Evolutionary conservation across 129 eudicot genomes (phyloP).

Genomic region (Flaveria sonorensis): DNA sequence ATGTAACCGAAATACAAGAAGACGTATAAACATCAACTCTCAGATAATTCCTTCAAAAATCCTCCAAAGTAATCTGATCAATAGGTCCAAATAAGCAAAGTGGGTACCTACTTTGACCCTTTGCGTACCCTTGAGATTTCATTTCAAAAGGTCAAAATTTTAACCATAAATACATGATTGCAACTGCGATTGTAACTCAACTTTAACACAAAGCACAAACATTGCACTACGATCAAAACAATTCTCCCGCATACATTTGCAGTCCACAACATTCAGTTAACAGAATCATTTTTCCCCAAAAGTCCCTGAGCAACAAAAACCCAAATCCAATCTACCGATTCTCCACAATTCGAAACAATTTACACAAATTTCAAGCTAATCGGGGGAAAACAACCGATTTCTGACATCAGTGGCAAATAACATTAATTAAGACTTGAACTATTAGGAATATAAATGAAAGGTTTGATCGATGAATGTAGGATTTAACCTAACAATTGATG

Average conservation of each 20-base stretch:
- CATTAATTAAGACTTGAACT: conserved; percentile 18
- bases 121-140: background rate
- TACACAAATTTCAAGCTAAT: conserved; percentile 11
- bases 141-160: background rate
- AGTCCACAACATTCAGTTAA: conserved; percentile 22
- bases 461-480: conserved; percentile 24
- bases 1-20: background rate
- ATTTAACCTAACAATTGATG: background rate
- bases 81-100: background rate
- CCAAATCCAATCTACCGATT: conserved; percentile 20
- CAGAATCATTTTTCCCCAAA: background rate
- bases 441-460: background rate
- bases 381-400: background rate
- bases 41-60: background rate
- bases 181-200: background rate
- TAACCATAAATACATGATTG: background rate
- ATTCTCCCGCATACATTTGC: background rate
- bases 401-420: conserved; percentile 20
- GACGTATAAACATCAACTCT: background rate
- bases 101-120: background rate
- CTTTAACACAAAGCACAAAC: background rate
- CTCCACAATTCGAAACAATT: conserved; percentile 12
- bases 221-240: conserved; percentile 5
- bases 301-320: conserved; percentile 26
- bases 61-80: conserved; percentile 1